Evolutionary conservation across 192 early-diverging fungal species (phyloP).

Genomic region (Gonapodya prolifera): DNA sequence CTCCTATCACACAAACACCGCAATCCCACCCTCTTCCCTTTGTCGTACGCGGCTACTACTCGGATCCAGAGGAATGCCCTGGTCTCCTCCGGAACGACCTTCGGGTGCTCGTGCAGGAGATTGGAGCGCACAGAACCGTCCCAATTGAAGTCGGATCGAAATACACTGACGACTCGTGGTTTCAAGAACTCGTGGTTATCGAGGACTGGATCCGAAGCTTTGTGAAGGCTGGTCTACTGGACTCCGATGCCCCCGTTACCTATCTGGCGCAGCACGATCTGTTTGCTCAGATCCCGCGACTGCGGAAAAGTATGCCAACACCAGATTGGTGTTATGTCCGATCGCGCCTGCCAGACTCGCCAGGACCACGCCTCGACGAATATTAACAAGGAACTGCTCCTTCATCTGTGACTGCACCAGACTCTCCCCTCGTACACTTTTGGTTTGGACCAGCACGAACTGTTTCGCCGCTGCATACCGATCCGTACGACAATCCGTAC

Average conservation of each 20-base stretch:
- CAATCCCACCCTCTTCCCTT: too few relatives aligned
- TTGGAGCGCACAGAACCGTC: conserved; percentile 54
- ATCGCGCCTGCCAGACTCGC: too few relatives aligned
- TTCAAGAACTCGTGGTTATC: conserved; percentile 55
- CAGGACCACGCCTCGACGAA: too few relatives aligned
- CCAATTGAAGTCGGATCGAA: conserved; percentile 69
- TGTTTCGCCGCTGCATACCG: conserved; percentile 73
- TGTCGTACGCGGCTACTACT: too few relatives aligned
- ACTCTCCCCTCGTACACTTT: conserved; percentile 35
- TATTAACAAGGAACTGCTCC: too few relatives aligned
- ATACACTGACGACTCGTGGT: conserved; percentile 69
- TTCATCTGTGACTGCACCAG: too few relatives aligned
- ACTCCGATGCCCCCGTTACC: conserved; percentile 7
- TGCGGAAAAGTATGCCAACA: conserved; percentile 52
- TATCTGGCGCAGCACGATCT: conserved; percentile 86
- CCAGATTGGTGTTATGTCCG: conserved; percentile 68
- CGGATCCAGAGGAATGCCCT: too few relatives aligned
- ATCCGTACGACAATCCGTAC: conserved; percentile 68
- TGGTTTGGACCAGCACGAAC: conserved; percentile 80
- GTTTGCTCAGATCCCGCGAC: conserved; percentile 56
- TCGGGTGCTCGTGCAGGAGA: conserved; percentile 33
- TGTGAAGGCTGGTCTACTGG: too few relatives aligned
- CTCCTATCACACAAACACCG: too few relatives aligned
- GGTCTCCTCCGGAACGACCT: too few relatives aligned
- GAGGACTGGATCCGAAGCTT: conserved; percentile 52